A percentile compares a stretch with the other conserved stretches of the same genome.
phyloP scores from a whole-genome alignment of 2,329 filamentous ascomycete species.

The Apiospora arundinis region DNA sequence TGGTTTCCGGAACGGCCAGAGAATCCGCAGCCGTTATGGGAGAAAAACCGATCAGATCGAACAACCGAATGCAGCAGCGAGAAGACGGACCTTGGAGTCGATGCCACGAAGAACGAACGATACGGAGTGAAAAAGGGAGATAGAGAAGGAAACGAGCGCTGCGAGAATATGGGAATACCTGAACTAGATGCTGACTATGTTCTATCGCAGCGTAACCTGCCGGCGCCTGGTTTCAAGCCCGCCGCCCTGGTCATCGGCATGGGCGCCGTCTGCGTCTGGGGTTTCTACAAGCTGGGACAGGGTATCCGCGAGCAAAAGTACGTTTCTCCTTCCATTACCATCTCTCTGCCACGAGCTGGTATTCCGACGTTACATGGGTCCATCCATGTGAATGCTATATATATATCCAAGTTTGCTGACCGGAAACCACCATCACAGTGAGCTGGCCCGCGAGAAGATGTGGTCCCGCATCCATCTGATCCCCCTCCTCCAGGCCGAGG shows the following conservation, averaged over 20 bases:
- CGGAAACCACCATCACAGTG: constrained; percentile 63
- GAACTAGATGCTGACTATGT: constrained; percentile 29
- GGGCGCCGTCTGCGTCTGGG: constrained; percentile 82
- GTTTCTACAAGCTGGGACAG: constrained; percentile 84
- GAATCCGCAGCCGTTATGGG: no score
- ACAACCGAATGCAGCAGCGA: no score
- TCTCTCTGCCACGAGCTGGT: no score
- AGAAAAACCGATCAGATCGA: no score
- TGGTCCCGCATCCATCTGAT: constrained; percentile 96
- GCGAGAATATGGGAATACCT: neutral
- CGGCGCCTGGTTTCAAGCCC: constrained; percentile 87
- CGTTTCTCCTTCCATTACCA: constrained; percentile 37
- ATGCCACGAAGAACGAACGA: neutral
- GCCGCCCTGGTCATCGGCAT: constrained; percentile 78
- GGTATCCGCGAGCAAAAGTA: constrained; percentile 94
- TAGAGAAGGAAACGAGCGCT: neutral
- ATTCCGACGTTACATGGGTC: no score
- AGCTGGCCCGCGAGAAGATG: constrained; percentile 96
- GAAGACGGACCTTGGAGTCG: no score
- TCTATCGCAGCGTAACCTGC: constrained; percentile 78
- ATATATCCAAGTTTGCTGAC: neutral
- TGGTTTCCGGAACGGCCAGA: no score
- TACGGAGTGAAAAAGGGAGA: neutral
- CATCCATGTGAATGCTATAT: no score
- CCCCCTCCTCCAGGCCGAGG: constrained; percentile 92